Conservation (phyloP, 2,329 filamentous ascomycete genomes). For the Diaporthe helianthi region DNA sequence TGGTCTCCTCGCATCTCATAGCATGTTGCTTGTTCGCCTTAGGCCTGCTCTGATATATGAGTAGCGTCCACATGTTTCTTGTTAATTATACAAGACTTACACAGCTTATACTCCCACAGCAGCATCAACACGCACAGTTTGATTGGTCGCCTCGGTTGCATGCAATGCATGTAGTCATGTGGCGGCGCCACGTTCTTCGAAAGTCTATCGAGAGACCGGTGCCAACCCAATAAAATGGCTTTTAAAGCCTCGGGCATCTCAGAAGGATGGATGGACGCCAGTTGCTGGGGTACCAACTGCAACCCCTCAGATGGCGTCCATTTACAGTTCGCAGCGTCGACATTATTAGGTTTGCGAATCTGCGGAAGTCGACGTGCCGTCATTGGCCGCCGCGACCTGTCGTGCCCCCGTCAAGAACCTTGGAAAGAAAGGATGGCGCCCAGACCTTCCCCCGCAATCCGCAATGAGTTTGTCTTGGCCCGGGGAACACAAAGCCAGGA, state of each 20-base stretch:
- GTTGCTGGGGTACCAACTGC: constrained; percentile 15
- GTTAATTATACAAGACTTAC: background rate
- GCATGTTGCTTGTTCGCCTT: background rate
- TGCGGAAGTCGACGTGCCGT: constrained; percentile 3
- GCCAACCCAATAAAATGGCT: background rate
- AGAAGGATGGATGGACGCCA: background rate
- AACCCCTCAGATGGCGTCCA: constrained; percentile 12
- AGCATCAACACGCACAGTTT: background rate
- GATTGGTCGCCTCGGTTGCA: background rate
- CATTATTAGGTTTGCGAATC: background rate
- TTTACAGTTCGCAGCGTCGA: background rate
- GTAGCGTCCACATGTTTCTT: background rate
- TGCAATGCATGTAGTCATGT: constrained; percentile 4
- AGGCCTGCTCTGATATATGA: background rate
- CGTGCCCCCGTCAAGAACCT: constrained; percentile 2
- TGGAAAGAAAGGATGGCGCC: constrained; percentile 9
- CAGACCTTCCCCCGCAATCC: constrained; percentile 25
- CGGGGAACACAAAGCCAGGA: constrained; percentile 14
- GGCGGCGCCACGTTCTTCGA: constrained; percentile 5
- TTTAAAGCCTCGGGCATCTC: background rate
- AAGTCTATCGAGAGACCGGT: background rate
- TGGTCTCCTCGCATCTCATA: background rate
- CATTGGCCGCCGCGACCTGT: background rate
- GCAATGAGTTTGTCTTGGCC: constrained; percentile 15
- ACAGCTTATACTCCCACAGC: background rate